phyloP scores from a whole-genome alignment of 495 filamentous ascomycete genomes.

The Penicillium verhagenii region DNA sequence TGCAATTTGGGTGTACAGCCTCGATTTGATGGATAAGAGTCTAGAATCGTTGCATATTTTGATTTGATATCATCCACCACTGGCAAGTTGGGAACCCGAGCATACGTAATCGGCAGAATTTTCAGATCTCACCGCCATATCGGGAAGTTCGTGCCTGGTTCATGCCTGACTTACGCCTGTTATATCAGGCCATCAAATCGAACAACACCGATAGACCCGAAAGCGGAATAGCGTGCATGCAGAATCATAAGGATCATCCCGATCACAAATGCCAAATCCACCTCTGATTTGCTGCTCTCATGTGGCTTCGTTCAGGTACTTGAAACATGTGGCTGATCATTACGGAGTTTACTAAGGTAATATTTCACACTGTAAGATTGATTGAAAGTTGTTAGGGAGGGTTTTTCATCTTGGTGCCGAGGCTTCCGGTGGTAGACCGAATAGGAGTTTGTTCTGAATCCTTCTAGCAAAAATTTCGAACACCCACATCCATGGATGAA shows the following conservation, averaged over 20 bases:
- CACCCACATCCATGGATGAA: not conserved
- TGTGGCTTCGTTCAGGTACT: not conserved
- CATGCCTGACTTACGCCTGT: too few relatives aligned
- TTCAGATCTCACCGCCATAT: not conserved
- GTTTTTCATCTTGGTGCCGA: too few relatives aligned
- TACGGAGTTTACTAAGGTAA: not conserved
- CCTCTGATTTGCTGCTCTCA: not conserved
- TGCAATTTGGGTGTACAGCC: too few relatives aligned
- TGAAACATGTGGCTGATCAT: not conserved
- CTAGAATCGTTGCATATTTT: too few relatives aligned
- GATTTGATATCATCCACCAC: too few relatives aligned
- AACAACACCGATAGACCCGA: not conserved
- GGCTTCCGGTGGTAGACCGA: conserved; percentile 6
- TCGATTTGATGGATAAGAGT: too few relatives aligned
- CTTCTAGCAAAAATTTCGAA: not conserved
- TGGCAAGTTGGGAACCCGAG: too few relatives aligned
- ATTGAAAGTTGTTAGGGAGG: too few relatives aligned
- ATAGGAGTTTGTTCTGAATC: not conserved
- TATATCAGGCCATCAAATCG: not conserved
- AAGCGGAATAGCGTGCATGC: not conserved
- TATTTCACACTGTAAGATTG: too few relatives aligned
- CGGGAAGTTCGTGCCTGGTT: not conserved
- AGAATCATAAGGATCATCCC: not conserved
- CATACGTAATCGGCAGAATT: too few relatives aligned
- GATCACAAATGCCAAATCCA: not conserved